phyloP scores from a whole-genome alignment of 1,284 basidiomycete genomes.

The Leccinum subrobustum region DNA sequence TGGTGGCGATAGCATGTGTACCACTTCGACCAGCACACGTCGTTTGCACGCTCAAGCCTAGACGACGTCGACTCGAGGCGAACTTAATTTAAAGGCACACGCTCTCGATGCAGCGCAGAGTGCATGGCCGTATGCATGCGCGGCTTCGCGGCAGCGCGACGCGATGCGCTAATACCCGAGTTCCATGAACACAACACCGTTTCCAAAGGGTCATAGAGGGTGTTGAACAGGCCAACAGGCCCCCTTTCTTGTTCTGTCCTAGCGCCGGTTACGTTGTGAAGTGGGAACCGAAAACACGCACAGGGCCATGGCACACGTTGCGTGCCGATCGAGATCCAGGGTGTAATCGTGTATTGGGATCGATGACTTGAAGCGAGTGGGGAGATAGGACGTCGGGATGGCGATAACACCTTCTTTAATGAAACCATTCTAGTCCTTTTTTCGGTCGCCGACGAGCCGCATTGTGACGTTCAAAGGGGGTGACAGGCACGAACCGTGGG shows the following conservation, averaged over 20 bases:
- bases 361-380: constrained; percentile 6
- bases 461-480: neutral
- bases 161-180: neutral
- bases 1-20: neutral
- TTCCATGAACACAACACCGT: neutral
- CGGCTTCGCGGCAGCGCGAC: neutral
- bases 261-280: neutral
- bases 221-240: neutral
- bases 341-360: neutral
- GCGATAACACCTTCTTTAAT: neutral
- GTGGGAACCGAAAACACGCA: neutral
- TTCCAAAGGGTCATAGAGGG: neutral
- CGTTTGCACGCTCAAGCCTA: neutral
- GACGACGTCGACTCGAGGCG: neutral
- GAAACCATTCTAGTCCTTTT: neutral
- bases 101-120: neutral
- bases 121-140: neutral
- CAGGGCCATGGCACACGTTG: neutral
- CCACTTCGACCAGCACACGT: neutral
- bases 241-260: neutral
- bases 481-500: too few relatives aligned
- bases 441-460: neutral
- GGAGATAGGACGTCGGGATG: neutral
- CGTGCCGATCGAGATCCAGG: neutral
- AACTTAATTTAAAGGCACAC: neutral